Evolutionary conservation across 176 grass and related monocot species (phyloP), one percentile per base, ranked within the genome.

Genomic region (Oryza rufipogon): DNA sequence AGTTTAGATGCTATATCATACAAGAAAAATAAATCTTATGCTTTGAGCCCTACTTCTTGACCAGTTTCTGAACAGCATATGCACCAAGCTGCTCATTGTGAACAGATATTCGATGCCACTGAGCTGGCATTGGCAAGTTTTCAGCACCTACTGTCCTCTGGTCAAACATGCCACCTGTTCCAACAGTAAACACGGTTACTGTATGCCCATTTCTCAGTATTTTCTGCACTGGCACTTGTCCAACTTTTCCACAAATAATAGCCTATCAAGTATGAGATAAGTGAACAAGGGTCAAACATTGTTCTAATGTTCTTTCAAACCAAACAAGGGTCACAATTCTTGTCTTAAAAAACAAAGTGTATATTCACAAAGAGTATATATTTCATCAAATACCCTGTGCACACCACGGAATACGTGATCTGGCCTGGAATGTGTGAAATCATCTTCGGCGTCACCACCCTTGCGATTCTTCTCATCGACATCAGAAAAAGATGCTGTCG

Each of bases 221-320:
- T 80, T 97, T 97, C 80, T 97, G 94, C 52, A 97, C 85, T 51
- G 91, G 89, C 25, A 65, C 61, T 34, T 97, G 85, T 39, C 94
- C 89, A 90, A 97, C 81, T 76, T 90, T 94, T 65, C 94, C 94
- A 90, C 91, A 94, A 76, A 97, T 91, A 71, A 97, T 91, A 51
- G 89, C 94, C 94, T 97, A 81, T 14, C 51, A 88, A 85, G 66
- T 68, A 69, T 13, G 47, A 67, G 80, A 52, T 61, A 74, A 85
- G 10, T 47, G 20, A 70, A 71, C 38, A 28, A 0, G 14, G 51
- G 16, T 54, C 51, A 54, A 48, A 54, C 28, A 28, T 28, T 1
- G 0, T 17, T 17, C 28, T 28, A 28, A 28, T 28, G 51, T 6
- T 19, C 4, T 7, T 17, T 2, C 15, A 81, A 71, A 36, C 2